Percentiles rank a stretch among this genome's conserved stretches.
Evolutionary conservation across 164 flowering plant species (phyloP).

Genomic region (Kingdonia uniflora): DNA sequence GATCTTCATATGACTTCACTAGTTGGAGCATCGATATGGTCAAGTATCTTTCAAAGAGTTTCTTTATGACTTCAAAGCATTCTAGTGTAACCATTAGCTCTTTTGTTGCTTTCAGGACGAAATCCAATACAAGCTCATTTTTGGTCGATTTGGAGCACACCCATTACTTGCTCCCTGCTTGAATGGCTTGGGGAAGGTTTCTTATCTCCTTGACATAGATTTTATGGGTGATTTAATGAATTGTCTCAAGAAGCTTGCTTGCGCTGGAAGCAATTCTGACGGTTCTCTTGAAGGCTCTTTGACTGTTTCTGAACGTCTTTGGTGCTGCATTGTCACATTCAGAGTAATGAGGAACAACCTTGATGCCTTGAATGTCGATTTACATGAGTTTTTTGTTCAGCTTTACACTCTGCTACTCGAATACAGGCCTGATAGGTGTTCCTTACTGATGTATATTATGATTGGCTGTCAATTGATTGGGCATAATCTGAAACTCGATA

Average conservation of each 20-base stretch:
- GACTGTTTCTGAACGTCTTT: constrained; percentile 77
- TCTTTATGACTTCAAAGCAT: no score
- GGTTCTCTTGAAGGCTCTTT: constrained; percentile 27
- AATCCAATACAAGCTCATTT: constrained; percentile 6
- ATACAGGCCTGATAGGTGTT: constrained; percentile 78
- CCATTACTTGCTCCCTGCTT: constrained; percentile 83
- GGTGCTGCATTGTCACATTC: constrained; percentile 92
- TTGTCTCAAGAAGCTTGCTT: constrained; percentile 71
- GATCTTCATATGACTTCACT: no score
- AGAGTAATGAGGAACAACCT: constrained; percentile 89
- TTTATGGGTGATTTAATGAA: constrained; percentile 88
- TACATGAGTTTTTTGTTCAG: constrained; percentile 80
- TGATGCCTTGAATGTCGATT: constrained; percentile 84
- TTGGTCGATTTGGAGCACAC: constrained; percentile 30
- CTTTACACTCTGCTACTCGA: constrained; percentile 80
- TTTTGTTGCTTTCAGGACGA: constrained; percentile 19
- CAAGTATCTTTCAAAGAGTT: no score
- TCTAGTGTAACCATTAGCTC: no score
- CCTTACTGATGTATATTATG: no score
- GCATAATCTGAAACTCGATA: no score
- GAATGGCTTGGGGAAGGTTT: constrained; percentile 70
- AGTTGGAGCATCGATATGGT: no score
- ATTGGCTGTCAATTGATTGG: no score
- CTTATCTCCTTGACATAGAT: constrained; percentile 79
- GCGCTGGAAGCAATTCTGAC: constrained; percentile 22